A percentile compares a stretch with the other conserved stretches of the same genome.
phyloP scores from a whole-genome alignment of 139 green algal genomes.

The Coccomyxa sp. region DNA sequence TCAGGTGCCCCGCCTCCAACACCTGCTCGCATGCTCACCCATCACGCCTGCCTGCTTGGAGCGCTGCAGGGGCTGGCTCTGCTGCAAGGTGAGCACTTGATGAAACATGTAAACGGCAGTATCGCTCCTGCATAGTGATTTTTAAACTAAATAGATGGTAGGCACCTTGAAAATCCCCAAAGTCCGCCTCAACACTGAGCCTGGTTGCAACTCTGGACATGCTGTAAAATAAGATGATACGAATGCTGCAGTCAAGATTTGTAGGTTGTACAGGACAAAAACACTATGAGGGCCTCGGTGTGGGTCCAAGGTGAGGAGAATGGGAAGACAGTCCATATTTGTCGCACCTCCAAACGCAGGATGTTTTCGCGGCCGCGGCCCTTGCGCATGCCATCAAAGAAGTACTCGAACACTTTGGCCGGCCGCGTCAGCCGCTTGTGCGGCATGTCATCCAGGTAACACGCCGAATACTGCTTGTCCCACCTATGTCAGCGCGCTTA shows the following conservation, averaged over 20 bases:
- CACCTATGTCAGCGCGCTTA: slow-evolving; percentile 31
- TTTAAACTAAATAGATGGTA: too few species aligned
- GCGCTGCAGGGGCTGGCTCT: background rate
- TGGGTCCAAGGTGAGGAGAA: background rate
- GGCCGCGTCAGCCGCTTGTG: slow-evolving; percentile 62
- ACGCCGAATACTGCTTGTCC: slow-evolving; percentile 51
- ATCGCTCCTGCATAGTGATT: too few species aligned
- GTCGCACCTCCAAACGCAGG: slow-evolving; percentile 50
- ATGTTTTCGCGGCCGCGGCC: slow-evolving; percentile 45
- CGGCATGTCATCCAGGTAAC: slow-evolving; percentile 45
- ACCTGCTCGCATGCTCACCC: background rate
- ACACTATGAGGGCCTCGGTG: too few species aligned
- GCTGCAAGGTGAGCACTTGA: too few species aligned
- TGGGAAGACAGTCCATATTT: background rate
- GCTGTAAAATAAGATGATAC: too few species aligned
- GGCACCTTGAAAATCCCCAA: too few species aligned
- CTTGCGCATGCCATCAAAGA: slow-evolving; percentile 47
- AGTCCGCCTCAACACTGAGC: too few species aligned
- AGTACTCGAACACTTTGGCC: slow-evolving; percentile 48
- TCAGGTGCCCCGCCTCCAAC: slow-evolving; percentile 48
- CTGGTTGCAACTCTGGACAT: too few species aligned
- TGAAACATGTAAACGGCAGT: too few species aligned
- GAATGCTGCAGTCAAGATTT: too few species aligned
- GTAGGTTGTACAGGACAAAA: too few species aligned
- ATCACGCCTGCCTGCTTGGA: background rate